Conservation (phyloP, 129 eudicot genomes). For the Flaveria linearis region DNA sequence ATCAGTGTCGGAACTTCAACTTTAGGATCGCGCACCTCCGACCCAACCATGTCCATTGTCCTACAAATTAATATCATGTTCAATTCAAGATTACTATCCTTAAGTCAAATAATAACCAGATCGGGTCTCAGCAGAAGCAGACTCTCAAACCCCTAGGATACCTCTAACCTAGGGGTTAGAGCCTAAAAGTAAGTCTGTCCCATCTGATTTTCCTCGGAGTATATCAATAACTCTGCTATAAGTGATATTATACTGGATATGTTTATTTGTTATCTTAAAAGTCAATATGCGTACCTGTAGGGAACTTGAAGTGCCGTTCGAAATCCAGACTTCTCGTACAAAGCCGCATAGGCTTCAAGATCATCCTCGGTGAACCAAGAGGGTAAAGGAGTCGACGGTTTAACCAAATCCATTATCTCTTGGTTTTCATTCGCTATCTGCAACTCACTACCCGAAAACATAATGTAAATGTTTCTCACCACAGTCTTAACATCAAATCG, state of each 20-base stretch:
- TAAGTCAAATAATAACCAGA: neutral
- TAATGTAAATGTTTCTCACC: slow-evolving; percentile 18
- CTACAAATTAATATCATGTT: neutral
- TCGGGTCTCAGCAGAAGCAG: too few species aligned
- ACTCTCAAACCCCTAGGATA: too few species aligned
- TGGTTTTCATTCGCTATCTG: neutral
- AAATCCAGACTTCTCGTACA: slow-evolving; percentile 11
- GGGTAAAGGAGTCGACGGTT: slow-evolving; percentile 15
- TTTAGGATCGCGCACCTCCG: slow-evolving; percentile 9
- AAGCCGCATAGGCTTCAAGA: neutral
- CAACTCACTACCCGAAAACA: slow-evolving; percentile 1
- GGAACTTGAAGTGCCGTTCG: slow-evolving; percentile 15
- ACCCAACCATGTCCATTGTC: slow-evolving; percentile 11
- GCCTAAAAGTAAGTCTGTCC: too few species aligned
- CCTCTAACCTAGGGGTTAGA: too few species aligned
- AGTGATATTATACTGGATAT: too few species aligned
- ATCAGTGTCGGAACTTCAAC: slow-evolving; percentile 21
- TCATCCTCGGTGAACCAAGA: slow-evolving; percentile 4
- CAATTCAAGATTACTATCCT: neutral
- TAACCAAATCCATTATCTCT: slow-evolving; percentile 11
- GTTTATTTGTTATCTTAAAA: too few species aligned
- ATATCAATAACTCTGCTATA: too few species aligned
- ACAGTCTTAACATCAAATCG: slow-evolving; percentile 12
- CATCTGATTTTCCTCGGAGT: too few species aligned
- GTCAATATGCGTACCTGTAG: neutral